phyloP scores from a whole-genome alignment of 495 filamentous ascomycete species.

The Hyaloscypha hepaticicola region DNA sequence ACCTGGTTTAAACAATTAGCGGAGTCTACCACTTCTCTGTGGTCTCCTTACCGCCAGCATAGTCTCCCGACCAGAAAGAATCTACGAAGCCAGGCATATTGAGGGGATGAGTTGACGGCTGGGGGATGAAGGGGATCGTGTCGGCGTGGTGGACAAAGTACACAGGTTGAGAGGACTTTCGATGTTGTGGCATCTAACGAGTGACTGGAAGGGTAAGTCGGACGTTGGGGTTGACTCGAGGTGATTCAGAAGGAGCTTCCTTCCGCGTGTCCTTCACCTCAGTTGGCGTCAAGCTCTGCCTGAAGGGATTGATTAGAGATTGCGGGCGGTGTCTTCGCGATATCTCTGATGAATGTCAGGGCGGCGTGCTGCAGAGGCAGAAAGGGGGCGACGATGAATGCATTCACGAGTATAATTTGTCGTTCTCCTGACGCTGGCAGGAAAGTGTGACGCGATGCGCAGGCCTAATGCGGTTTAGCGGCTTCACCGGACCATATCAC shows the following conservation, averaged over 20 bases:
- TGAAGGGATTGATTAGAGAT: neutral
- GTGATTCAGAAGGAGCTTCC: slow-evolving; percentile 12
- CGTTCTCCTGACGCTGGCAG: slow-evolving; percentile 2
- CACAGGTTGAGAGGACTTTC: neutral
- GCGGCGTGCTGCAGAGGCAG: neutral
- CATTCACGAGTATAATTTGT: slow-evolving; percentile 15
- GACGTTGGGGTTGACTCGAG: no score
- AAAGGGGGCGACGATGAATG: slow-evolving; percentile 16
- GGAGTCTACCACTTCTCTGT: neutral
- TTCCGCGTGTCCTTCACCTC: slow-evolving; percentile 6
- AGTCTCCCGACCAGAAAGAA: slow-evolving; percentile 89
- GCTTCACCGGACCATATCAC: neutral
- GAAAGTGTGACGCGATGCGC: slow-evolving; percentile 1
- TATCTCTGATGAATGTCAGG: neutral
- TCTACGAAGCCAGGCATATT: slow-evolving; percentile 83
- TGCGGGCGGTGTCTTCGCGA: neutral
- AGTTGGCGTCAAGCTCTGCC: neutral
- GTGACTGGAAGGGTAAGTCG: neutral
- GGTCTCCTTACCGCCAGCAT: slow-evolving; percentile 34
- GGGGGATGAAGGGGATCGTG: slow-evolving; percentile 8
- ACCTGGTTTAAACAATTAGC: slow-evolving; percentile 45
- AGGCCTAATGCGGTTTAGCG: slow-evolving; percentile 9
- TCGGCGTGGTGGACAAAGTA: neutral
- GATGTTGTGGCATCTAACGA: slow-evolving; percentile 5
- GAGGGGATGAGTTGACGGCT: slow-evolving; percentile 6